A percentile compares a stretch with the other conserved stretches of the same genome.
Evolutionary conservation across 2,329 filamentous ascomycete genomes (phyloP).

Genomic region (Drechslerella dactyloides): DNA sequence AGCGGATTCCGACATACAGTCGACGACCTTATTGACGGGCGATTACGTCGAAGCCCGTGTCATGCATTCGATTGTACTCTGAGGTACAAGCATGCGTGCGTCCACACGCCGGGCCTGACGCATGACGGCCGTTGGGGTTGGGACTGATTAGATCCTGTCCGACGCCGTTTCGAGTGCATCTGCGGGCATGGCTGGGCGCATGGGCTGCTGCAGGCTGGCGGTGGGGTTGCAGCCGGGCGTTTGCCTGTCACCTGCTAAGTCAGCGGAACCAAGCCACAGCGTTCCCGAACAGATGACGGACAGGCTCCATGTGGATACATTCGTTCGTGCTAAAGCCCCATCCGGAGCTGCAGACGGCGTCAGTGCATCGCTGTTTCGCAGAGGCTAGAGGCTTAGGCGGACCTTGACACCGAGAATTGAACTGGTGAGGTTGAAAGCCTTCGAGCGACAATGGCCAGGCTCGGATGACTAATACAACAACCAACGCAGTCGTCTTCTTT

Average conservation of each 20-base stretch:
- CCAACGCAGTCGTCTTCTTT: too few species aligned
- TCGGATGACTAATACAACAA: not conserved
- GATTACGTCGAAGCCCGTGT: constrained; percentile 30
- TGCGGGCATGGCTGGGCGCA: not conserved
- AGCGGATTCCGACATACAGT: too few species aligned
- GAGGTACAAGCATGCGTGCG: too few species aligned
- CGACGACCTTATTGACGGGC: constrained; percentile 8
- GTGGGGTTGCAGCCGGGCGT: constrained; percentile 13
- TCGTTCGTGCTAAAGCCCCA: not conserved
- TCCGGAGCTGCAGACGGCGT: not conserved
- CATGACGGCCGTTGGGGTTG: not conserved
- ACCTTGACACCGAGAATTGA: constrained; percentile 2
- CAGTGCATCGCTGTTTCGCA: not conserved
- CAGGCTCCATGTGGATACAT: not conserved
- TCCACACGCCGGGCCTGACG: not conserved
- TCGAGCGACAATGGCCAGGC: not conserved
- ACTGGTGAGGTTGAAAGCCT: not conserved
- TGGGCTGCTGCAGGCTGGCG: not conserved
- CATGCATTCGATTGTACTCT: constrained; percentile 19
- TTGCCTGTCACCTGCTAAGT: constrained; percentile 28
- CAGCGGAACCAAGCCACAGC: constrained; percentile 50
- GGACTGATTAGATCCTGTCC: not conserved
- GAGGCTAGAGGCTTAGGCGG: constrained; percentile 6
- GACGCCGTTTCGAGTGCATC: constrained; percentile 20
- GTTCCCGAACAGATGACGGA: constrained; percentile 33